phyloP scores from a whole-genome alignment of 805 yeast species.

The Metschnikowia hibisci region DNA sequence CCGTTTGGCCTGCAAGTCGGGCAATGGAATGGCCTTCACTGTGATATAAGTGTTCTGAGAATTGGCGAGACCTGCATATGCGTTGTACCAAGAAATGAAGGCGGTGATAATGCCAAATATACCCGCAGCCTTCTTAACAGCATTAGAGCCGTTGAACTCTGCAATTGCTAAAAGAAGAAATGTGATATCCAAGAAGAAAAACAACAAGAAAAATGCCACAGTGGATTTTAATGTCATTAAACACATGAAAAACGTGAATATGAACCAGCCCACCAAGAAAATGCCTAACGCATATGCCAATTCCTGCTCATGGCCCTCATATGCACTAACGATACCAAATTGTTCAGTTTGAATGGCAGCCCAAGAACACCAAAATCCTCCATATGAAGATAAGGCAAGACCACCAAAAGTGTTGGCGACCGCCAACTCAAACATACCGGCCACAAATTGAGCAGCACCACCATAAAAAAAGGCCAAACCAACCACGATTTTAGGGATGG shows the following conservation, averaged over 20 bases:
- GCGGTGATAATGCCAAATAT: slow-evolving; percentile 42
- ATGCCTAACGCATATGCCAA: slow-evolving; percentile 36
- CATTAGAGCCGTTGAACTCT: slow-evolving; percentile 27
- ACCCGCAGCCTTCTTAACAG: slow-evolving; percentile 40
- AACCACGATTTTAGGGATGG: slow-evolving; percentile 56
- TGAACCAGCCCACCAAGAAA: slow-evolving; percentile 41
- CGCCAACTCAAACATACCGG: slow-evolving; percentile 76
- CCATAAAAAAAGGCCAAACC: slow-evolving; percentile 70
- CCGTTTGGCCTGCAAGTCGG: slow-evolving; percentile 29
- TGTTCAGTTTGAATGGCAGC: slow-evolving; percentile 50
- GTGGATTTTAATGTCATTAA: slow-evolving; percentile 41
- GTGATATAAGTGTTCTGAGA: slow-evolving; percentile 59
- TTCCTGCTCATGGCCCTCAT: slow-evolving; percentile 22
- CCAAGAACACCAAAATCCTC: slow-evolving; percentile 76
- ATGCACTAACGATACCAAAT: slow-evolving; percentile 38
- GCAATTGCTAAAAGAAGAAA: slow-evolving; percentile 39
- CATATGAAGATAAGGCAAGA: slow-evolving; percentile 55
- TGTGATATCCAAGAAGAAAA: slow-evolving; percentile 39
- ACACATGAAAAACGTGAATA: slow-evolving; percentile 41
- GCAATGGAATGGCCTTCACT: slow-evolving; percentile 50
- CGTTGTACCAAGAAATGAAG: slow-evolving; percentile 43
- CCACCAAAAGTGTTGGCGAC: slow-evolving; percentile 75
- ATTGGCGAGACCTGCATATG: slow-evolving; percentile 49
- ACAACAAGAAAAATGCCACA: slow-evolving; percentile 38
- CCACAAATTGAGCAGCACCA: slow-evolving; percentile 65